Conservation (phyloP, 192 early-diverging fungal genomes). For the Gryganskiella cystojenkinii region DNA sequence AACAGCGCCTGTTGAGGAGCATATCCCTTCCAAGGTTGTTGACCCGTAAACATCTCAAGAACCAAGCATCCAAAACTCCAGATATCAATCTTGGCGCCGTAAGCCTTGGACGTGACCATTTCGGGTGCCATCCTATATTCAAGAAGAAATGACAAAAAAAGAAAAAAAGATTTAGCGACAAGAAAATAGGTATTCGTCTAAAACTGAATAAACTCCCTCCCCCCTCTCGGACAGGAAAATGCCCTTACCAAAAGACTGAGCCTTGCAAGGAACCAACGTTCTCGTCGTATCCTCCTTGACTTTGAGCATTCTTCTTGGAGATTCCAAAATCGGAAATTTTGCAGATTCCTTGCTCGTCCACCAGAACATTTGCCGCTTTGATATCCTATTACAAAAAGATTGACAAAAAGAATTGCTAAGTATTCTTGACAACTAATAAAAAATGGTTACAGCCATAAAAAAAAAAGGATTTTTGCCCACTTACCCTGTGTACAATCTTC, state of each 20-base stretch:
- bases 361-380: conserved; percentile 84
- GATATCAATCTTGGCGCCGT: conserved; percentile 94
- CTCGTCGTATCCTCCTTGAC: conserved; percentile 37
- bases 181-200: background rate
- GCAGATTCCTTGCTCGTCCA: conserved; percentile 84
- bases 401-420: background rate
- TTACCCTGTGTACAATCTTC: conserved; percentile 77
- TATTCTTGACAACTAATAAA: no score
- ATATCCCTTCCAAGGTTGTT: conserved; percentile 76
- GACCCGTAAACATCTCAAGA: conserved; percentile 95
- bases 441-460: background rate
- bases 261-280: conserved; percentile 69
- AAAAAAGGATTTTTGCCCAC: conserved; percentile 1
- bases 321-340: conserved; percentile 99
- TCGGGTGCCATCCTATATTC: conserved; percentile 92
- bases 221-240: background rate
- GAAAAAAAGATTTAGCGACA: background rate
- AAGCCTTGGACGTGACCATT: conserved; percentile 81
- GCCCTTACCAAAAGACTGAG: conserved; percentile 75
- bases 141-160: background rate
- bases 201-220: background rate
- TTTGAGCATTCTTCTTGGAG: conserved; percentile 77
- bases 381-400: conserved; percentile 65
- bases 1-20: conserved; percentile 65
- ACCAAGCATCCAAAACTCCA: conserved; percentile 92